These are phyloP conservation scores for Mitragyna speciosa DNA, from an alignment of 257 asterid species.

Conservation along the genomic window DNA sequence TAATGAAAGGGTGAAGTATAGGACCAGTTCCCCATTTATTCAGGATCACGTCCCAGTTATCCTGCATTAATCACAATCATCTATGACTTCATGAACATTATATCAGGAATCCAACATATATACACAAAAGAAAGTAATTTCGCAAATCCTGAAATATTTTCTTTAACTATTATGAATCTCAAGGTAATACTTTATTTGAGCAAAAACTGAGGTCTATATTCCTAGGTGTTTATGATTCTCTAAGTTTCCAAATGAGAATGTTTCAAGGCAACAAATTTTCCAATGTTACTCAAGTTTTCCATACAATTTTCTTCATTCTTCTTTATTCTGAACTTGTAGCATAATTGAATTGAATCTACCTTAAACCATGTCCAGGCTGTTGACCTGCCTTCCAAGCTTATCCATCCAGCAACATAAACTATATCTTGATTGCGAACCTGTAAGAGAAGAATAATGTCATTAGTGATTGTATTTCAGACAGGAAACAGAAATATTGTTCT, in stretches of 20 bases:
- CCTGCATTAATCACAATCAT: not conserved
- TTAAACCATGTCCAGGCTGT: constrained; percentile 44
- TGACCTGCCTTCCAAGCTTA: constrained; percentile 47
- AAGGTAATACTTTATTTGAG: not conserved
- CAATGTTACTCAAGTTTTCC: not conserved
- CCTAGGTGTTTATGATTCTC: not conserved
- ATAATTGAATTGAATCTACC: constrained; percentile 16
- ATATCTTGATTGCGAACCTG: constrained; percentile 5
- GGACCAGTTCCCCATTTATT: not conserved
- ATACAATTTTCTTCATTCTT: not conserved
- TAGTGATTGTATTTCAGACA: not conserved
- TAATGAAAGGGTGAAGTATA: not conserved
- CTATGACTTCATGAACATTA: not conserved
- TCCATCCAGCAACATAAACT: constrained; percentile 14
- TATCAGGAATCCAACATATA: not conserved
- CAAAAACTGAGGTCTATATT: not conserved
- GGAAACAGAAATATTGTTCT: not conserved
- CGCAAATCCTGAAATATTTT: not conserved
- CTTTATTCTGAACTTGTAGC: not conserved
- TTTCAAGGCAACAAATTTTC: not conserved
- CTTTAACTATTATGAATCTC: not conserved
- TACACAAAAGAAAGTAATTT: not conserved
- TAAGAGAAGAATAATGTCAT: not conserved
- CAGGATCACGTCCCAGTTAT: constrained; percentile 3
- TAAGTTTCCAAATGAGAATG: not conserved